Evolutionary conservation across 345 rosid genomes (phyloP), one percentile per base, ranked within the genome.

Genomic region (Toxicodendron radicans): DNA sequence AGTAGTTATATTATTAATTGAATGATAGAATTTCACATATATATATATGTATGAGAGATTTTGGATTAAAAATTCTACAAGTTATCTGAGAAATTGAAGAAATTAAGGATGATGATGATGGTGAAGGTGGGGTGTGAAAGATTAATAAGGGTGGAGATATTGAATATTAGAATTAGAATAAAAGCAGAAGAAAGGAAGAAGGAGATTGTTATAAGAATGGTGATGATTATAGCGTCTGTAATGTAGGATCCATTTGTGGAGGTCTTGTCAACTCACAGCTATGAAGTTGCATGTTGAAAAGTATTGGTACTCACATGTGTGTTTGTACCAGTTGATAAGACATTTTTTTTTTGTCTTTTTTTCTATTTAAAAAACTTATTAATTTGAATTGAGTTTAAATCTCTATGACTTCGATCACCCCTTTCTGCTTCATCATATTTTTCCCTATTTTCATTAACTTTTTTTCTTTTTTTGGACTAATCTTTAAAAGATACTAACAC

Each of bases 241-340:
- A 23, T 57, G 64, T 38, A 12, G 52, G 73, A 13, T 38, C 64
- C 73, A 56, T 70, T 38, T 33, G 20, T 4, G 5, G 48, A 35
- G 64, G 63, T 70, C 73, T 70, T 70, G 73, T 58, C 73, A 70
- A 56, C 64, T 54, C 53, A 56, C 49, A 13, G 51, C 51, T 69
- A 53, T 53, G 56, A 21, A 70, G 56, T 20, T 57, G 35, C 16
- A 21, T 23, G 51, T 46, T 46, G 51, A 58, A 58, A 52, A 57
- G 53, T 21, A 57, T 38, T 41, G 73, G 51, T 24, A 14, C 13
- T 41, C 73, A 70, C 73, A 70, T 70, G 73, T 23, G 52, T 35
- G 64, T 23, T 11, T 68, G 73, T 38, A 56, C 51, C 13, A 61
- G 30, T 20, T 21, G 63, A 69, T 38, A 20, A 21, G 63, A 69